phyloP scores from a whole-genome alignment of 23 red algal species.

The Gracilaria vermiculophylla region DNA sequence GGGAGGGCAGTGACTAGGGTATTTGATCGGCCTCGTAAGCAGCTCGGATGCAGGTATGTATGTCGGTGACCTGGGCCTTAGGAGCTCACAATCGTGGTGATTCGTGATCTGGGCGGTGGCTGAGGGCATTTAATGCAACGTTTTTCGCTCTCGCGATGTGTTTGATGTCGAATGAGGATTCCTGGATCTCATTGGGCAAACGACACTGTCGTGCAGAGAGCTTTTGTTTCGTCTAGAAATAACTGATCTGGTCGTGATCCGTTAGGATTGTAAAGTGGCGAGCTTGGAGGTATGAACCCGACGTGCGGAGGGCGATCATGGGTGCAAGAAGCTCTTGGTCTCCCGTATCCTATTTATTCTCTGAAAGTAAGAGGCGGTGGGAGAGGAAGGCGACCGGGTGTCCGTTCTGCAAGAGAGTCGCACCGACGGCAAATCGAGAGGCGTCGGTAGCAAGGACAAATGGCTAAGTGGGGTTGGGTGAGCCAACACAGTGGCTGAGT shows the following conservation, averaged over 20 bases:
- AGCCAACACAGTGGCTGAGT: background rate
- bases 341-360: too few species aligned
- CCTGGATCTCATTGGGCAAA: background rate
- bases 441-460: conserved; percentile 1
- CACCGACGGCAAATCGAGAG: conserved; percentile 8
- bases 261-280: background rate
- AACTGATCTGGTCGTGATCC: conserved; percentile 12
- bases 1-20: too few species aligned
- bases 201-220: background rate
- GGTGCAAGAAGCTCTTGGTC: background rate
- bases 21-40: background rate
- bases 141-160: too few species aligned
- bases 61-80: too few species aligned
- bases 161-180: background rate
- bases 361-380: too few species aligned
- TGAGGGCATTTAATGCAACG: too few species aligned
- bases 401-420: background rate
- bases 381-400: background rate
- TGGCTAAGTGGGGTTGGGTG: background rate
- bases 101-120: background rate
- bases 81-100: background rate
- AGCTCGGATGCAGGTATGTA: background rate
- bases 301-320: conserved; percentile 19
- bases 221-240: background rate
- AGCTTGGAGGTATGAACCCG: background rate